Evolutionary conservation across 768 basidiomycete genomes (phyloP).

Genomic region (Trametes punicea): DNA sequence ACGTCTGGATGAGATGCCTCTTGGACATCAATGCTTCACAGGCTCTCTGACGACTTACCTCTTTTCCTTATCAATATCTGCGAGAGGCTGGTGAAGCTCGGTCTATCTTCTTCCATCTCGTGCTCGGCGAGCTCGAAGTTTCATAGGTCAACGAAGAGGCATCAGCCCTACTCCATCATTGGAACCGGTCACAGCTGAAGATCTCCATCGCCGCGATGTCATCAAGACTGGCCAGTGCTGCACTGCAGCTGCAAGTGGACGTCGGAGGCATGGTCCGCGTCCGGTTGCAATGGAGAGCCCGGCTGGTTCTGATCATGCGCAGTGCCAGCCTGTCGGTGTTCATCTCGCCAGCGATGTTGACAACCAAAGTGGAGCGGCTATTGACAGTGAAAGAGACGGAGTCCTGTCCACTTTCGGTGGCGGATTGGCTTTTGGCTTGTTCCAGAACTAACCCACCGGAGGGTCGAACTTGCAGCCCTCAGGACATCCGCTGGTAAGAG

Average conservation of each 20-base stretch:
- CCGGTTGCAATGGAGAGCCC: neutral
- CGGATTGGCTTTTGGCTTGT: too few relatives aligned
- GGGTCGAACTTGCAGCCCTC: too few relatives aligned
- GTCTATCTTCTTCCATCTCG: neutral
- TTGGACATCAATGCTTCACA: too few relatives aligned
- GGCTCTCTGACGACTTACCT: neutral
- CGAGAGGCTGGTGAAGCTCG: neutral
- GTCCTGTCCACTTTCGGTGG: too few relatives aligned
- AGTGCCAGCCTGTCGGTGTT: too few relatives aligned
- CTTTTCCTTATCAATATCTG: neutral
- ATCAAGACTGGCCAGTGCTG: neutral
- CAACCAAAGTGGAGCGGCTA: too few relatives aligned
- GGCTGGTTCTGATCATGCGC: neutral
- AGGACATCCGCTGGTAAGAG: too few relatives aligned
- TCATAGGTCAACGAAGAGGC: neutral
- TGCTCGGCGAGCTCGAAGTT: neutral
- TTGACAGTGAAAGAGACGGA: too few relatives aligned
- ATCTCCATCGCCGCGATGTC: neutral
- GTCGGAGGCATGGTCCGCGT: neutral
- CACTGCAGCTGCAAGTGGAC: too few relatives aligned
- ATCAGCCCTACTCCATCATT: neutral
- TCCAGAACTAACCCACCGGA: too few relatives aligned
- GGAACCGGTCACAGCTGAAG: neutral
- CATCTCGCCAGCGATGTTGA: too few relatives aligned
- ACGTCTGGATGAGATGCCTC: too few relatives aligned